phyloP scores from a whole-genome alignment of 768 basidiomycete species.

The Leccinum uliginosum region DNA sequence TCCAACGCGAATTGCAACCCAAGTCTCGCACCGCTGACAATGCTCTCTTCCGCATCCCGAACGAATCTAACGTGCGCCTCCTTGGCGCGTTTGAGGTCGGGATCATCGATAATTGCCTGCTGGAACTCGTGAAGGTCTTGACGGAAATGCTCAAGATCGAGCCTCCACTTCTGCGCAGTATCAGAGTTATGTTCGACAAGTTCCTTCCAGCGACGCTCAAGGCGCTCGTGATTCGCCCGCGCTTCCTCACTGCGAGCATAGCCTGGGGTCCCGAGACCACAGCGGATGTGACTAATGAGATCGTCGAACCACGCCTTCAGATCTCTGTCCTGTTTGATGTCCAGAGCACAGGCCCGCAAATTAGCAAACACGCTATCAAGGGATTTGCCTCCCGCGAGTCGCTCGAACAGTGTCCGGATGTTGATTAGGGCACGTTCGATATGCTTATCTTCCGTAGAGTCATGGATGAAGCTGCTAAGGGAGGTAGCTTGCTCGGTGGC shows the following conservation, averaged over 20 bases:
- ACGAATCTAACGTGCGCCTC: slow-evolving; percentile 47
- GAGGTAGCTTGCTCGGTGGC: slow-evolving; percentile 41
- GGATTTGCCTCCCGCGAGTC: slow-evolving; percentile 45
- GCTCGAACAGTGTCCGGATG: slow-evolving; percentile 43
- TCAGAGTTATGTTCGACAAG: slow-evolving; percentile 43
- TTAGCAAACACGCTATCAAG: slow-evolving; percentile 46
- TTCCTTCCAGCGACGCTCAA: slow-evolving; percentile 48
- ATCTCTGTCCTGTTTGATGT: slow-evolving; percentile 50
- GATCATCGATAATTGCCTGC: slow-evolving; percentile 42
- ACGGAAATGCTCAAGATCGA: slow-evolving; percentile 43
- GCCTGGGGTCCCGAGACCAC: slow-evolving; percentile 45
- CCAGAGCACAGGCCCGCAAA: slow-evolving; percentile 40
- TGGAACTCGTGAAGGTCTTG: slow-evolving; percentile 42
- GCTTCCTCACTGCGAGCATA: slow-evolving; percentile 51
- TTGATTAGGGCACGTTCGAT: slow-evolving; percentile 46
- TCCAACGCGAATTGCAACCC: slow-evolving; percentile 53
- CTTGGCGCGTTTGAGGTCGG: slow-evolving; percentile 44
- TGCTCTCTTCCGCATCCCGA: slow-evolving; percentile 44
- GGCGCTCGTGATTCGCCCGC: slow-evolving; percentile 35
- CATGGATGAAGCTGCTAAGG: slow-evolving; percentile 53
- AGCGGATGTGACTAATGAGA: slow-evolving; percentile 43
- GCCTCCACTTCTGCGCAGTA: slow-evolving; percentile 47
- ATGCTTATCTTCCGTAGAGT: slow-evolving; percentile 62
- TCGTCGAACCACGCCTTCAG: slow-evolving; percentile 54
- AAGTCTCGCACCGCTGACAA: slow-evolving; percentile 33